Conservation (phyloP, 83 land plant genomes). For the Picea abies region DNA sequence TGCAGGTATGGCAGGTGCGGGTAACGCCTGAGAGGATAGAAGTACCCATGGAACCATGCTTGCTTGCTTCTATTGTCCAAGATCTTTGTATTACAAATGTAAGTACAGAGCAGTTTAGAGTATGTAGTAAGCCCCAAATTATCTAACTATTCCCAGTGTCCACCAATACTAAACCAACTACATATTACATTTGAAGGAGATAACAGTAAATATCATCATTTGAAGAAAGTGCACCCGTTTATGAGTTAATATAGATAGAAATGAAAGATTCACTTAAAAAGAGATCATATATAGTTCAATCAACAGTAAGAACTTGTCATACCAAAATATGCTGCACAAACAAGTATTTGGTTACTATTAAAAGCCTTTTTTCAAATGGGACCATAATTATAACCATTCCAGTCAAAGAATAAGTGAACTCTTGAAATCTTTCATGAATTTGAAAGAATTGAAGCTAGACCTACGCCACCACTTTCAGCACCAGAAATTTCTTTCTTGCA, state of each 20-base stretch:
- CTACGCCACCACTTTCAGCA: slow-evolving; percentile 15
- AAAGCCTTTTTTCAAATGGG: neutral
- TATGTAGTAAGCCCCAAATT: neutral
- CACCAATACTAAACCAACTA: neutral
- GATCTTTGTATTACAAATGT: neutral
- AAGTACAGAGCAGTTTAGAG: neutral
- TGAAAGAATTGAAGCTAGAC: slow-evolving; percentile 14
- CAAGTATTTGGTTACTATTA: neutral
- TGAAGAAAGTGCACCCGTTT: neutral
- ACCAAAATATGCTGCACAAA: neutral
- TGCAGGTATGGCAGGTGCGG: no score
- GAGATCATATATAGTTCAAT: neutral
- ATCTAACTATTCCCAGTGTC: neutral
- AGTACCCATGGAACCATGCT: no score
- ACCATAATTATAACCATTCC: neutral
- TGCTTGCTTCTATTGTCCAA: neutral
- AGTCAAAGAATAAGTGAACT: neutral
- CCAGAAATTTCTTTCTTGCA: neutral
- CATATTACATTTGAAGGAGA: neutral
- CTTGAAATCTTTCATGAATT: slow-evolving; percentile 2
- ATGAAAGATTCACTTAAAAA: neutral
- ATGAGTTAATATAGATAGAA: neutral
- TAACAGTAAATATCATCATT: neutral
- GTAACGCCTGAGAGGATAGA: no score
- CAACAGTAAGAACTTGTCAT: neutral